A percentile compares a stretch with the other conserved stretches of the same genome.
Evolutionary conservation across 371 early-diverging fungal genomes (phyloP).

Genomic region (Rhizopus delemar): DNA sequence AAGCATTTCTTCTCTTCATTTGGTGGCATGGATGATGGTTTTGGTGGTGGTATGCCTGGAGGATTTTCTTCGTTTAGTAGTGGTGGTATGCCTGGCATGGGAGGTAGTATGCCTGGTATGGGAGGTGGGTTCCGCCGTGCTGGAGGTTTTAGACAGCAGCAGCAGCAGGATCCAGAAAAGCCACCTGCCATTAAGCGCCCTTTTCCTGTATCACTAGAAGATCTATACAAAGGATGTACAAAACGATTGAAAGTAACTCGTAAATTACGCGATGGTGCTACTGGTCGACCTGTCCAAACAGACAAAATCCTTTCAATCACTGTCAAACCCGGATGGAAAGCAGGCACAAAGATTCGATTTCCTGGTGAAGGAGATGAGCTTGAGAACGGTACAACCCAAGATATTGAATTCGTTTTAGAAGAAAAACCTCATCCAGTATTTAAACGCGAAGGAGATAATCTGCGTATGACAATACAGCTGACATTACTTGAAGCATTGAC

Average conservation of each 20-base stretch:
- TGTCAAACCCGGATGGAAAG: slow-evolving; percentile 97
- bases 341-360: slow-evolving; percentile 97
- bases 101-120: slow-evolving; percentile 14
- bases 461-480: slow-evolving; percentile 69
- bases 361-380: slow-evolving; percentile 92
- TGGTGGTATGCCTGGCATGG: slow-evolving; percentile 17
- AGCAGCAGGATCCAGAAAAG: slow-evolving; percentile 35
- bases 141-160: slow-evolving; percentile 6
- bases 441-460: slow-evolving; percentile 88
- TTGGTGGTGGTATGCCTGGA: slow-evolving; percentile 13
- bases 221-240: slow-evolving; percentile 87
- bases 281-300: slow-evolving; percentile 49
- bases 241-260: slow-evolving; percentile 95
- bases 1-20: slow-evolving; percentile 78
- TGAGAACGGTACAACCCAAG: slow-evolving; percentile 78
- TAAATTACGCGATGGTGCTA: slow-evolving; percentile 53
- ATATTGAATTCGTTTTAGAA: slow-evolving; percentile 91
- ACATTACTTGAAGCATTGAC: slow-evolving; percentile 79
- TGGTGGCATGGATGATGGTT: slow-evolving; percentile 30
- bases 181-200: slow-evolving; percentile 67
- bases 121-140: slow-evolving; percentile 2
- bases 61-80: slow-evolving; percentile 7
- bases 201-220: slow-evolving; percentile 87
- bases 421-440: slow-evolving; percentile 90
- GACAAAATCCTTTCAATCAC: slow-evolving; percentile 89